Evolutionary conservation across 345 rosid species (phyloP).

Genomic region (Populus tremula): DNA sequence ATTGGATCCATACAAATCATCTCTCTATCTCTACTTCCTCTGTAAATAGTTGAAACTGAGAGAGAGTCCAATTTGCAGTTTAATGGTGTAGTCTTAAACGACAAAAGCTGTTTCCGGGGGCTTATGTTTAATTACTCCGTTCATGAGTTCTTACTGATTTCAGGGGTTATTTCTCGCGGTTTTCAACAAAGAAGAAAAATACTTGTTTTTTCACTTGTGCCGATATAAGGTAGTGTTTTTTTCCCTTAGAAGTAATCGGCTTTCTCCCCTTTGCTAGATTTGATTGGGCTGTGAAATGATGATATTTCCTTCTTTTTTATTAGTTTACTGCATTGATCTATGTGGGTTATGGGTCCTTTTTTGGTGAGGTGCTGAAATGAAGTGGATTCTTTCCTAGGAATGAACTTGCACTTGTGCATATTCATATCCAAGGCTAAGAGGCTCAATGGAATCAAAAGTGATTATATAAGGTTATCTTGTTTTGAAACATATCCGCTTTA

Average conservation of each 20-base stretch:
- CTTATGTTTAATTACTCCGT: neutral
- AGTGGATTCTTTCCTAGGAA: slow-evolving; percentile 22
- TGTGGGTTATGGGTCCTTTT: slow-evolving; percentile 7
- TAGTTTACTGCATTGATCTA: slow-evolving; percentile 23
- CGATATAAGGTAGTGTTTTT: slow-evolving; percentile 32
- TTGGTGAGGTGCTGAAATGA: slow-evolving; percentile 9
- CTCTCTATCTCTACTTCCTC: slow-evolving; percentile 25
- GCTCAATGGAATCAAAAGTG: slow-evolving; percentile 3
- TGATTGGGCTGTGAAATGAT: slow-evolving; percentile 16
- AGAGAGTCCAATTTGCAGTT: neutral
- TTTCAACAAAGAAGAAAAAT: neutral
- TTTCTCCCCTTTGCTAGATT: slow-evolving; percentile 23
- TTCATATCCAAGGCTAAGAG: neutral
- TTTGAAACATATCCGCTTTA: slow-evolving; percentile 9
- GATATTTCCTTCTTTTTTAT: neutral
- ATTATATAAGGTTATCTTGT: neutral
- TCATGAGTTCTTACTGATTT: slow-evolving; percentile 28
- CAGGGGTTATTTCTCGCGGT: slow-evolving; percentile 1
- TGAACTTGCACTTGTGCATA: slow-evolving; percentile 9
- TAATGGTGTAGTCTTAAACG: neutral
- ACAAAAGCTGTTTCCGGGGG: slow-evolving; percentile 1
- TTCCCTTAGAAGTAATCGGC: neutral
- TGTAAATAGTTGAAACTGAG: neutral
- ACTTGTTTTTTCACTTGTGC: neutral
- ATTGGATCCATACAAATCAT: slow-evolving; percentile 52